Base-by-base conservation (phyloP, 2,329 filamentous ascomycete genomes). In the Talaromyces rugulosus region DNA sequence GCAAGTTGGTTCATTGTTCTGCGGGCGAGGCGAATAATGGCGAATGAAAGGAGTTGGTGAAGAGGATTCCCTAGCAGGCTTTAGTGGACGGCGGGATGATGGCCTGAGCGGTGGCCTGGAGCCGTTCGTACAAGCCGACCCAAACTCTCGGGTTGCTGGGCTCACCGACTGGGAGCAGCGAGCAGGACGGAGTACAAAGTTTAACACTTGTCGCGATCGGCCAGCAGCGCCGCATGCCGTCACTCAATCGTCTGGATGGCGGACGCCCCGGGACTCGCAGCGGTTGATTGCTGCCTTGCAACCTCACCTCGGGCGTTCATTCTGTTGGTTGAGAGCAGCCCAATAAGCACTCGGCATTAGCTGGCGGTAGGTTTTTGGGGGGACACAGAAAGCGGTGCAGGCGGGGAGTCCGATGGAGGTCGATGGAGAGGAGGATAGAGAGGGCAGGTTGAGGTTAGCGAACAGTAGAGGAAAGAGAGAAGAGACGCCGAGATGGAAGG, bases 91-190 rank as follows among this genome's bases (percentile, higher is more conserved):
- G 50, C 5, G 30, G 50, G 36, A n/a, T 8, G 27, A 53, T 53
- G 50, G 50, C 28, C 50, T 53, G 28, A 53, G 50, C 50, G 50
- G 50, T 31, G 9, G 50, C 28, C 27, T 62, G 55, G 60, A 50
- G 34, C 30, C 42, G 27, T 34, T 44, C 44, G 57, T n/a, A 57
- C 30, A 62, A 58, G 57, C 47, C 55, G 56, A 62, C 54, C 60
- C 60, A 62, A 56, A 62, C 60, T 58, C 36, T 36, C 60, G 60
- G 60, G 60, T 34, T 62, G 42, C 59, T 53, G 14, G 28, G 50
- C 28, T 53, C 44, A 47, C 44, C 44, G 44, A 47, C 44, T 27
- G 44, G 23, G 44, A 47, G n/a, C 44, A 47, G 44, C 12, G 2
- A 47, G 44, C 44, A 47, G 16, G 23, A 23, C 23, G 23, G 23